Evolutionary conservation across 371 early-diverging fungal species (phyloP).

Genomic region (Smittium mucronatum): DNA sequence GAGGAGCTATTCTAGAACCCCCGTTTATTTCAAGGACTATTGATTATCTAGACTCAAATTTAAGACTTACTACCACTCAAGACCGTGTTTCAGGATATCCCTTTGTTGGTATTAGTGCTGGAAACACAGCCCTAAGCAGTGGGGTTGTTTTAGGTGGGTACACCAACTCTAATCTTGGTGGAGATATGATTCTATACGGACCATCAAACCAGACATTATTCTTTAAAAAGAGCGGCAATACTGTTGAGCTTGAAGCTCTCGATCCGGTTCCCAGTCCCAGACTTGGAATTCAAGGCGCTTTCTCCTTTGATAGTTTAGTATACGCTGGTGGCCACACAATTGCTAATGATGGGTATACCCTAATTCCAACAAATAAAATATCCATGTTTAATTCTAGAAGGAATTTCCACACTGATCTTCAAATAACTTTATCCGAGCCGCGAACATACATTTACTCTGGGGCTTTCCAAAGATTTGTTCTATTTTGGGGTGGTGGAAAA

Average conservation of each 20-base stretch:
- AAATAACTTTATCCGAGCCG: background rate
- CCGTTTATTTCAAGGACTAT: slow-evolving; percentile 27
- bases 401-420: background rate
- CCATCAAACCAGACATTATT: slow-evolving; percentile 26
- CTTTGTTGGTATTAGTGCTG: slow-evolving; percentile 21
- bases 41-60: slow-evolving; percentile 20
- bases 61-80: slow-evolving; percentile 9
- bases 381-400: background rate
- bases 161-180: slow-evolving; percentile 27
- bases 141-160: slow-evolving; percentile 26
- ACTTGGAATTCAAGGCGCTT: slow-evolving; percentile 27
- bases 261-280: slow-evolving; percentile 22
- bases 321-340: slow-evolving; percentile 29
- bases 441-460: background rate
- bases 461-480: slow-evolving; percentile 17
- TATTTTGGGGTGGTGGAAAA: slow-evolving; percentile 20
- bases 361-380: background rate
- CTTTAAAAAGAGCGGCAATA: slow-evolving; percentile 8
- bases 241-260: slow-evolving; percentile 6
- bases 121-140: slow-evolving; percentile 14
- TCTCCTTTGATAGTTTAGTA: slow-evolving; percentile 24
- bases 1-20: slow-evolving; percentile 24
- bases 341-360: slow-evolving; percentile 9
- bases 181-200: slow-evolving; percentile 30
- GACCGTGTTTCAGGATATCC: slow-evolving; percentile 15